These are phyloP conservation scores for Dactylonectria estremocensis DNA, from an alignment of 2,329 filamentous ascomycete genomes.

Conservation along the genomic window DNA sequence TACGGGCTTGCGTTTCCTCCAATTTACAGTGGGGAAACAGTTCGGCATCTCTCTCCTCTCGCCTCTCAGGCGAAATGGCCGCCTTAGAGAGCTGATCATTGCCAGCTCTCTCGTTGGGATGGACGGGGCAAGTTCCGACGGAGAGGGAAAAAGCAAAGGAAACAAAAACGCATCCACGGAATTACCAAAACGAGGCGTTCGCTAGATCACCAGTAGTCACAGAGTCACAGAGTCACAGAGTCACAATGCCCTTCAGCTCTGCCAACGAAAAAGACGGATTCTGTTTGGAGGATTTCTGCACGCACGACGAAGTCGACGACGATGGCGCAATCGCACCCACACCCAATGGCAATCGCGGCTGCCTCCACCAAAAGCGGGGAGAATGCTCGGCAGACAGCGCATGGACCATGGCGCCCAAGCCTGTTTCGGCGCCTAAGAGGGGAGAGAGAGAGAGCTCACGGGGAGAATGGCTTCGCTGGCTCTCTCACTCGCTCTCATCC, in stretches of 20 bases:
- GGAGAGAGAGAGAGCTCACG: neutral
- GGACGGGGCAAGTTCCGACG: neutral
- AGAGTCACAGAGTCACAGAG: too few relatives aligned
- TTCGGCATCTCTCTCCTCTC: too few relatives aligned
- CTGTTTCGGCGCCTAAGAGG: conserved; percentile 26
- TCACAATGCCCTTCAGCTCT: neutral
- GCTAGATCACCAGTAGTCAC: neutral
- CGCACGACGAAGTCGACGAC: conserved; percentile 41
- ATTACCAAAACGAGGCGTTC: neutral
- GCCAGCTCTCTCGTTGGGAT: neutral
- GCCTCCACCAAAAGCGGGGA: conserved; percentile 25
- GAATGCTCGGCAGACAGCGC: conserved; percentile 3
- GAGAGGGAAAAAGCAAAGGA: neutral
- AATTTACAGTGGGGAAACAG: conserved; percentile 18
- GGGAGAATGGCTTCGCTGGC: too few relatives aligned
- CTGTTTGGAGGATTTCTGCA: conserved; percentile 21
- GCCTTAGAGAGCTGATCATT: neutral
- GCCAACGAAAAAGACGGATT: too few relatives aligned
- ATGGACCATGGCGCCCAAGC: conserved; percentile 18
- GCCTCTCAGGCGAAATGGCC: too few relatives aligned
- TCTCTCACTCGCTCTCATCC: too few relatives aligned
- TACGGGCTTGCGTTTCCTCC: conserved; percentile 34
- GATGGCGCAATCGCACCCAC: conserved; percentile 45
- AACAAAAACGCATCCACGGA: neutral
- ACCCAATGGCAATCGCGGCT: conserved; percentile 33